Evolutionary conservation across 1,284 basidiomycete species (phyloP).

Genomic region (Cutaneotrichosporon mucoides): DNA sequence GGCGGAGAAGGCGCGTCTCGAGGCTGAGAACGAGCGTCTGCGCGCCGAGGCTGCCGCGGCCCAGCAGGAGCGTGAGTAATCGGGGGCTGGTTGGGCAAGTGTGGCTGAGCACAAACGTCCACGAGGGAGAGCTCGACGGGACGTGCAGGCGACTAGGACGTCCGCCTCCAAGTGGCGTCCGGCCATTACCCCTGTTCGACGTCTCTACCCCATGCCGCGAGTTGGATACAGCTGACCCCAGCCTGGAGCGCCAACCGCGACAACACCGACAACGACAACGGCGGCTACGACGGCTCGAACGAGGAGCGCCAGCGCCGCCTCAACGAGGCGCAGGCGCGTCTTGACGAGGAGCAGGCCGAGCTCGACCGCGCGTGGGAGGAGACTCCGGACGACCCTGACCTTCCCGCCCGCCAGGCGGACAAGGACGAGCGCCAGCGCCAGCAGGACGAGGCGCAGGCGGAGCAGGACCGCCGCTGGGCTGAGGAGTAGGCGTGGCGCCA

Average conservation of each 20-base stretch:
- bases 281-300: not conserved
- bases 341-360: constrained; percentile 3
- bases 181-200: too few species aligned
- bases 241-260: too few species aligned
- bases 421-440: not conserved
- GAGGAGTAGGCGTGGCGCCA: not conserved
- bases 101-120: too few species aligned
- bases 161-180: too few species aligned
- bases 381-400: not conserved
- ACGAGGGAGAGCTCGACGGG: too few species aligned
- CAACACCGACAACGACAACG: too few species aligned
- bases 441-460: not conserved
- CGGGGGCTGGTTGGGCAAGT: too few species aligned
- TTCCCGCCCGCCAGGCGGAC: not conserved
- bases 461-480: not conserved
- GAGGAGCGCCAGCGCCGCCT: constrained; percentile 1
- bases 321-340: not conserved
- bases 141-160: too few species aligned
- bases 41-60: not conserved
- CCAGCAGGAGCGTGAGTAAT: not conserved
- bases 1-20: not conserved
- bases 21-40: not conserved
- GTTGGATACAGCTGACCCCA: too few species aligned
- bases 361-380: not conserved
- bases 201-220: too few species aligned